phyloP scores from a whole-genome alignment of 768 basidiomycete genomes.

The Multifurca ochricompacta region DNA sequence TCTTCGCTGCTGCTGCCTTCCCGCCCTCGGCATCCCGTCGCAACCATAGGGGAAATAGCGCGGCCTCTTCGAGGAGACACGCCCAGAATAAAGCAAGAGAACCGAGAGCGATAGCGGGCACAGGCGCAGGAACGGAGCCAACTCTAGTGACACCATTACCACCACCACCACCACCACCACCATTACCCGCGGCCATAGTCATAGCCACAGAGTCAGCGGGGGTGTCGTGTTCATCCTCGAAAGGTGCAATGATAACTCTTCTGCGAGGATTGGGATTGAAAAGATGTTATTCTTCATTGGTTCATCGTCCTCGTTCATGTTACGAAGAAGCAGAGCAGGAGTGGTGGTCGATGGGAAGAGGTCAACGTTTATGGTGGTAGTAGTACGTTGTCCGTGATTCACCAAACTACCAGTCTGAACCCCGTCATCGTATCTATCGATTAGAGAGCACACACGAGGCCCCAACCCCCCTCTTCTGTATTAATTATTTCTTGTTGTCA shows the following conservation, averaged over 20 bases:
- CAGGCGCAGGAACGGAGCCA: not conserved
- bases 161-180: not conserved
- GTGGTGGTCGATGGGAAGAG: too few relatives aligned
- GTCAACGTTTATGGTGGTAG: too few relatives aligned
- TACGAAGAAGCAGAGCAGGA: too few relatives aligned
- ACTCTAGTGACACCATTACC: too few relatives aligned
- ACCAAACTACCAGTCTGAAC: too few relatives aligned
- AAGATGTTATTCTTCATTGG: too few relatives aligned
- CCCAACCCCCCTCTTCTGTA: not conserved
- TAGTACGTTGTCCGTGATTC: too few relatives aligned
- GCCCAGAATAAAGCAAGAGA: constrained; percentile 4
- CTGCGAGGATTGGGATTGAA: too few relatives aligned
- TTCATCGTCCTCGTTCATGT: too few relatives aligned
- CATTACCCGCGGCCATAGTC: not conserved
- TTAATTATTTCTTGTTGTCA: too few relatives aligned
- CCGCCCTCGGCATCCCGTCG: too few relatives aligned
- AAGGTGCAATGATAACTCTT: not conserved
- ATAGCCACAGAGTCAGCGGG: too few relatives aligned
- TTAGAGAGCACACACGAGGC: not conserved
- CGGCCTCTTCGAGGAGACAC: not conserved
- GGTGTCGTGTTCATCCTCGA: not conserved
- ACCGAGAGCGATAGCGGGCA: not conserved
- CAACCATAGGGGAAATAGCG: not conserved
- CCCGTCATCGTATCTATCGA: not conserved
- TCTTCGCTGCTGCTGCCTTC: not conserved